A percentile compares a stretch with the other conserved stretches of the same genome.
These are phyloP conservation scores for Flaveria ramosissima DNA, from an alignment of 129 eudicot species.

Conservation along the genomic window DNA sequence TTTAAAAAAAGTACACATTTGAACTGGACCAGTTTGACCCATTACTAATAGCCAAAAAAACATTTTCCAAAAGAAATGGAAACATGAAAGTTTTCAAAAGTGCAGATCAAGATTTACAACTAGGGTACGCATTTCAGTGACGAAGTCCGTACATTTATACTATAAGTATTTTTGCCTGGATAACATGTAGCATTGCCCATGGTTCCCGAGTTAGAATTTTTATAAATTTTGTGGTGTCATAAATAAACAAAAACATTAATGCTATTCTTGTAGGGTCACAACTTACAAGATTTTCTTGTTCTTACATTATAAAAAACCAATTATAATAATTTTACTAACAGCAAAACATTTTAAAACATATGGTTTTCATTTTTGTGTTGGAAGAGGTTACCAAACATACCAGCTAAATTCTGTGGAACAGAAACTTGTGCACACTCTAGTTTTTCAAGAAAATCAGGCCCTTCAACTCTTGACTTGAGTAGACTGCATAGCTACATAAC, in stretches of 20 bases:
- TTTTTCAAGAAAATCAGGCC: constrained; percentile 86
- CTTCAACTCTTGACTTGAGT: constrained; percentile 77
- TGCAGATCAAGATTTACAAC: not conserved
- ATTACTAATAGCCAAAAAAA: not conserved
- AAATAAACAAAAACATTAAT: not conserved
- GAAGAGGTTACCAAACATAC: constrained; percentile 37
- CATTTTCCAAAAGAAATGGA: not conserved
- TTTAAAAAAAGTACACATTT: not conserved
- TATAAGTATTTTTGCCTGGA: not conserved
- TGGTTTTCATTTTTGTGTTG: not conserved
- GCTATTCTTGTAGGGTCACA: constrained; percentile 1
- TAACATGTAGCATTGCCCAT: not conserved
- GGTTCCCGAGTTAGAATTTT: not conserved
- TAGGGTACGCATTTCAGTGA: no score
- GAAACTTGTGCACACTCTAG: constrained; percentile 78
- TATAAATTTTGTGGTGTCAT: not conserved
- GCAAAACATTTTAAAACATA: not conserved
- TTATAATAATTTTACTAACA: not conserved
- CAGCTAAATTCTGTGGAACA: constrained; percentile 52
- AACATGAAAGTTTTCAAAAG: not conserved
- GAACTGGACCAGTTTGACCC: not conserved
- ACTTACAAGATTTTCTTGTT: constrained; percentile 3
- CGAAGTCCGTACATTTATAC: no score
- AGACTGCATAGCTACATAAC: constrained; percentile 68
- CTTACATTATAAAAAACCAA: not conserved